Evolutionary conservation across 1,139 yeast genomes (phyloP), one percentile per base, ranked within the genome.

Genomic region (Chernovozyma sophiae-reginae): DNA sequence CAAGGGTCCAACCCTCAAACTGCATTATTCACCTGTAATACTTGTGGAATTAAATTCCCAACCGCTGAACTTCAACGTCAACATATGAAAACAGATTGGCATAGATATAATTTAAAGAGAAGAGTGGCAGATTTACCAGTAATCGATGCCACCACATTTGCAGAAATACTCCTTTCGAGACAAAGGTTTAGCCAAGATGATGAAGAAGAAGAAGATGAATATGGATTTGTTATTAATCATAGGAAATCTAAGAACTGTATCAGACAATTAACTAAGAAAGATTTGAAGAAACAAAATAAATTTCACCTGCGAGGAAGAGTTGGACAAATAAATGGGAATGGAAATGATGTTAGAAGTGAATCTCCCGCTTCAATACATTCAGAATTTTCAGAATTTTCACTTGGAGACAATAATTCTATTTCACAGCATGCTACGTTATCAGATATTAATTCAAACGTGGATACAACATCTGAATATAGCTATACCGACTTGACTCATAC

Each of bases 51-150:
- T 43, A 78, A 78, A 42, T 92, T 92, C 53, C 77, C 81, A 14
- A 70, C 81, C 14, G 82, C 95, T 4, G 89, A 82, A 40, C 72
- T 79, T 44, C 98, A 92, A 64, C 72, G 97, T 49, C 70, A 74
- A 39, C 98, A 92, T 54, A 92, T 92, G 97, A 87, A 86, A 56
- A 81, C 96, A 1, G 97, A 90, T 44, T 90, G 97, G 97, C 97
- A 89, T 54, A 73, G 95, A 46, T 92, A 86, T 58, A 90, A 92
- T 55, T 72, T 92, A 55, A 92, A 92, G 61, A 75, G 98, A 60
- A 73, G 96, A 52, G 96, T 92, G 28, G 96, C 96, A 3, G 77
- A 78, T 33, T 65, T 92, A 45, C 82, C 90, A 2, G 81, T 96
- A 3, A 82, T 92, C 34, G 66, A 81, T 16, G 82, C 96, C 1